Percentiles rank a stretch among this genome's conserved stretches.
Evolutionary conservation across 2,329 filamentous ascomycete species (phyloP).

Genomic region (Talaromyces sp.): DNA sequence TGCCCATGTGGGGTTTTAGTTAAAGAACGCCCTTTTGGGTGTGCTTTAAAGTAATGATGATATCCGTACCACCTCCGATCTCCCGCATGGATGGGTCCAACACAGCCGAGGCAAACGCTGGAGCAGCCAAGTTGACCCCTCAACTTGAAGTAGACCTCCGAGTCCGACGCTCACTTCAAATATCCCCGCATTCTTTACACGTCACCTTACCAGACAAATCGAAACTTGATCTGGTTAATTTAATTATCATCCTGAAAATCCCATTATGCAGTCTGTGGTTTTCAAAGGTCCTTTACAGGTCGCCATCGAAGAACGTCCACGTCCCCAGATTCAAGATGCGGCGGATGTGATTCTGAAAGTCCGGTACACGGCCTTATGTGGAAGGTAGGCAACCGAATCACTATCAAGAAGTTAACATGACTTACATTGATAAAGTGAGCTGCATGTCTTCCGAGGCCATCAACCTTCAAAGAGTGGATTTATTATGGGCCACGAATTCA

Average conservation of each 20-base stretch:
- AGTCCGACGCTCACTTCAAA: no score
- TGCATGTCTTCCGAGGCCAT: slow-evolving; percentile 83
- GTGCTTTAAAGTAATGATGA: no score
- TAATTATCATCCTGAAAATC: no score
- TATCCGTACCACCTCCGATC: no score
- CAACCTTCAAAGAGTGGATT: slow-evolving; percentile 67
- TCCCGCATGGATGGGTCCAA: slow-evolving; percentile 18
- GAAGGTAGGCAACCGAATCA: slow-evolving; percentile 65
- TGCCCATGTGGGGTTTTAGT: no score
- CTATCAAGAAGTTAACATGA: no score
- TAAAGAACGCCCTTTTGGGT: no score
- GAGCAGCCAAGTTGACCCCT: neutral
- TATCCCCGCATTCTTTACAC: neutral
- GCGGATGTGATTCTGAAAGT: slow-evolving; percentile 82
- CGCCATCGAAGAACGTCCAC: slow-evolving; percentile 73
- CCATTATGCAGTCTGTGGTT: slow-evolving; percentile 81
- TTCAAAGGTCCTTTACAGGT: slow-evolving; percentile 78
- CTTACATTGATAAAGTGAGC: slow-evolving; percentile 54
- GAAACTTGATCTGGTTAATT: neutral
- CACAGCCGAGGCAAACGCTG: slow-evolving; percentile 1
- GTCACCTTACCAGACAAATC: neutral
- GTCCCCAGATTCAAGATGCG: slow-evolving; percentile 70
- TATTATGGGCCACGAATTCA: slow-evolving; percentile 79
- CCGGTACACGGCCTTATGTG: slow-evolving; percentile 78
- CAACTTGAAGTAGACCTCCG: neutral